Conservation (phyloP, 1,139 yeast genomes). For the Groenewaldozyma auringiensis region DNA sequence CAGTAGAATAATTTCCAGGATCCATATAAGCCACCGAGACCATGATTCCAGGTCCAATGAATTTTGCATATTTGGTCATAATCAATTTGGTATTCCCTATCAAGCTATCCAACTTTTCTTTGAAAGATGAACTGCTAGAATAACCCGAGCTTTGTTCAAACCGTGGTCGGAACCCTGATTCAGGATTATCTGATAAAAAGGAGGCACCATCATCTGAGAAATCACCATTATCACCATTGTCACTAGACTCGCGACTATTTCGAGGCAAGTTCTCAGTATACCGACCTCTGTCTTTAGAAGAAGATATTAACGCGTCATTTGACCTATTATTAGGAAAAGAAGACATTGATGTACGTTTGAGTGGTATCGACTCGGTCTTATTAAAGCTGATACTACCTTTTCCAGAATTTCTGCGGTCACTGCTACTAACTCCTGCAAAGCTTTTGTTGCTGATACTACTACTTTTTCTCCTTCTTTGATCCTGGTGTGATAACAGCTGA, state of each 20-base stretch:
- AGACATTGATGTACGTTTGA: conserved; percentile 5
- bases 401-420: not conserved
- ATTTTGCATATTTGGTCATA: conserved; percentile 47
- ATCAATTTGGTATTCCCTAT: conserved; percentile 12
- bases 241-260: not conserved
- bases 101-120: conserved; percentile 15
- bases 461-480: not conserved
- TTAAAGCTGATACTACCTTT: not conserved
- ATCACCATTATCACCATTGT: not conserved
- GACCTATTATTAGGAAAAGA: not conserved
- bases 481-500: not conserved
- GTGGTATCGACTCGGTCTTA: conserved; percentile 3
- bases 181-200: conserved; percentile 1
- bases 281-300: not conserved
- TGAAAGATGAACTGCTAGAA: conserved; percentile 5
- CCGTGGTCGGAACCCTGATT: not conserved
- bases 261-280: not conserved
- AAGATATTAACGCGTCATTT: not conserved
- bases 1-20: conserved; percentile 95
- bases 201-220: conserved; percentile 6
- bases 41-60: conserved; percentile 90
- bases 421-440: not conserved
- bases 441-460: not conserved
- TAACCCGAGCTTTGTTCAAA: not conserved
- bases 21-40: conserved; percentile 96